A percentile compares a stretch with the other conserved stretches of the same genome.
phyloP scores from a whole-genome alignment of 2,329 filamentous ascomycete species.

The Graphiopsis chlorocephala region DNA sequence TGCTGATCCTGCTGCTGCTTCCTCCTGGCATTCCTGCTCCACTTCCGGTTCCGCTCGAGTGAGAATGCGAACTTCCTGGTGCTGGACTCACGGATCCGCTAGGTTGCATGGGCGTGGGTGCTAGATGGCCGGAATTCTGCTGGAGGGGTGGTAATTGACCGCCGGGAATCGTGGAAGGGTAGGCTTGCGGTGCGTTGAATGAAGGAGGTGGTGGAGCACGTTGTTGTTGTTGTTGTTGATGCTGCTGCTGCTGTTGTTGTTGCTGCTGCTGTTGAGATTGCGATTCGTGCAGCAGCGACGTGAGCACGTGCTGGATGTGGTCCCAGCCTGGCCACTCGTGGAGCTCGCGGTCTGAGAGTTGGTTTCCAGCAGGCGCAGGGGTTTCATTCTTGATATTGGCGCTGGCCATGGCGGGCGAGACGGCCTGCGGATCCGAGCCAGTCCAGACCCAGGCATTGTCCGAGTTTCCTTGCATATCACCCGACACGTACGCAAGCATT shows the following conservation, averaged over 20 bases:
- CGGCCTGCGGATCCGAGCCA: slow-evolving; percentile 24
- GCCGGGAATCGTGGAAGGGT: slow-evolving; percentile 17
- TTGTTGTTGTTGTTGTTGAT: slow-evolving; percentile 16
- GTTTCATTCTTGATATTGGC: not conserved
- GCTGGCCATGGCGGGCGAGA: not conserved
- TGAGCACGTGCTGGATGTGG: slow-evolving; percentile 63
- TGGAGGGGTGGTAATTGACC: not conserved
- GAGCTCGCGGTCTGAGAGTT: slow-evolving; percentile 28
- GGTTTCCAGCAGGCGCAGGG: slow-evolving; percentile 18
- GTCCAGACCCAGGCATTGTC: slow-evolving; percentile 82
- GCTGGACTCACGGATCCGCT: slow-evolving; percentile 7
- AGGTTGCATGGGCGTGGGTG: not conserved
- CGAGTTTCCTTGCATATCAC: slow-evolving; percentile 77
- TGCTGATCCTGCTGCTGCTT: slow-evolving; percentile 31
- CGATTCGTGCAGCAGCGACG: slow-evolving; percentile 52
- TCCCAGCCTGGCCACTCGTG: slow-evolving; percentile 80
- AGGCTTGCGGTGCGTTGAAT: slow-evolving; percentile 17
- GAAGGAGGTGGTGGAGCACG: slow-evolving; percentile 23
- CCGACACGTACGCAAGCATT: slow-evolving; percentile 79
- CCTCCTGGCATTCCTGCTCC: slow-evolving; percentile 20
- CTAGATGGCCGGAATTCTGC: slow-evolving; percentile 3
- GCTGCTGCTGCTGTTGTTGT: slow-evolving; percentile 21
- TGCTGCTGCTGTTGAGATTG: slow-evolving; percentile 27
- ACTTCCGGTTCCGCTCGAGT: slow-evolving; percentile 19
- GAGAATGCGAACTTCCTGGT: slow-evolving; percentile 6